Evolutionary conservation across 1,284 basidiomycete species (phyloP).

Genomic region (Pterulicium gracile): DNA sequence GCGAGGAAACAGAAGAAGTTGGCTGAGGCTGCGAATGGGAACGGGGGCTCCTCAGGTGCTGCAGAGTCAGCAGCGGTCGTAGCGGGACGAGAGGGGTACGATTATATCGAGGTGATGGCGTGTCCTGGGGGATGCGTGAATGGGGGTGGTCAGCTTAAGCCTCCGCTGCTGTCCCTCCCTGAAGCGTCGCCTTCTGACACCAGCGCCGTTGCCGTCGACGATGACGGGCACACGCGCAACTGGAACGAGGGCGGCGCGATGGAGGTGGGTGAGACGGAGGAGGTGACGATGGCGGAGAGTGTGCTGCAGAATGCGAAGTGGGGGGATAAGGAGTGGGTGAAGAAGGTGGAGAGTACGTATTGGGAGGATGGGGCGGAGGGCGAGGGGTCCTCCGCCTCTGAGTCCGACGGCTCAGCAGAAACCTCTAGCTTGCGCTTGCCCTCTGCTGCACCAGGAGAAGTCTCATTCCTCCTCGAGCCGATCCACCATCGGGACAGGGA

Average conservation of each 20-base stretch:
- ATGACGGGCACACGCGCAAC: constrained; percentile 48
- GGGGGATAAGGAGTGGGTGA: constrained; percentile 72
- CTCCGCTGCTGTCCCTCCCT: constrained; percentile 22
- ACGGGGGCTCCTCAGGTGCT: not conserved
- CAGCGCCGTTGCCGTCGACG: constrained; percentile 25
- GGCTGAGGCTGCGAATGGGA: not conserved
- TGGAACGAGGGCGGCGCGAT: constrained; percentile 42
- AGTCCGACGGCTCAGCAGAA: too few relatives aligned
- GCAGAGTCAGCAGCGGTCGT: not conserved
- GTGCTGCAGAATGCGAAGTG: constrained; percentile 35
- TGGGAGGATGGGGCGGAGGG: constrained; percentile 48
- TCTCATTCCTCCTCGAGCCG: not conserved
- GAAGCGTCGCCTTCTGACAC: constrained; percentile 5
- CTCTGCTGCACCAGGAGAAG: constrained; percentile 11
- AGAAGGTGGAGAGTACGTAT: constrained; percentile 67
- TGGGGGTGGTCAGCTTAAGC: constrained; percentile 89
- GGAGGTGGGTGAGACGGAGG: constrained; percentile 32
- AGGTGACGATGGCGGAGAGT: constrained; percentile 31
- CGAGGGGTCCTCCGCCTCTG: constrained; percentile 41
- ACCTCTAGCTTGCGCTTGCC: too few relatives aligned
- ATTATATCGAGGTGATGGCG: constrained; percentile 99
- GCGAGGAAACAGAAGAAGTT: not conserved
- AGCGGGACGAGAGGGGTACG: constrained; percentile 42
- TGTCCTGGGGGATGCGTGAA: constrained; percentile 97
- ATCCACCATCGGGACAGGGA: not conserved